A percentile compares a stretch with the other conserved stretches of the same genome.
Conservation (phyloP, 495 filamentous ascomycete genomes). For the Xylona heveae region DNA sequence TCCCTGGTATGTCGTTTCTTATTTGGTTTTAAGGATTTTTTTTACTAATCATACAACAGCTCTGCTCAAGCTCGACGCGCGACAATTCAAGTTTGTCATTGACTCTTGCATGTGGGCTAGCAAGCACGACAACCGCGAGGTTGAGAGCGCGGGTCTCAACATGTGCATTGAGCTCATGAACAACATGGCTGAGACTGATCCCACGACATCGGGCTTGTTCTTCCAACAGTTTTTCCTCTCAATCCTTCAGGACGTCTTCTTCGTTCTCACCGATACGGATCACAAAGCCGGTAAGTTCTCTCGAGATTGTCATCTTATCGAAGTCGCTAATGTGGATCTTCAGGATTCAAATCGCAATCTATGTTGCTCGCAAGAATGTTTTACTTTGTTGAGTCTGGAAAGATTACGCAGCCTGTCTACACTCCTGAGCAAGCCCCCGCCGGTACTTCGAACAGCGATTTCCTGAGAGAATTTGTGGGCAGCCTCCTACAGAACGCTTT, state of each 20-base stretch:
- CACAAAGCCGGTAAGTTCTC: conserved; percentile 63
- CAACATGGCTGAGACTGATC: conserved; percentile 87
- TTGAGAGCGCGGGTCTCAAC: conserved; percentile 90
- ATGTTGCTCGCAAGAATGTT: conserved; percentile 90
- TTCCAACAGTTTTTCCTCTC: conserved; percentile 92
- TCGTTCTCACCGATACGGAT: conserved; percentile 90
- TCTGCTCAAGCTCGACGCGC: conserved; percentile 75
- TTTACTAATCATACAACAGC: conserved; percentile 22
- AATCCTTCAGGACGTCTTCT: conserved; percentile 96
- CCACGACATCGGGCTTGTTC: conserved; percentile 71
- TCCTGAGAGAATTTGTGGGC: conserved; percentile 67
- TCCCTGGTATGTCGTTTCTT: conserved; percentile 30
- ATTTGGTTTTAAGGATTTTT: not conserved
- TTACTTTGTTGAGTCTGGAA: conserved; percentile 67
- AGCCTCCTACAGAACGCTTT: conserved; percentile 80
- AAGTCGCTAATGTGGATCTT: conserved; percentile 3
- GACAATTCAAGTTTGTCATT: conserved; percentile 98
- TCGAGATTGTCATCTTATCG: not conserved
- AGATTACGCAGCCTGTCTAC: conserved; percentile 84
- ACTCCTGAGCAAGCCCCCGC: conserved; percentile 52
- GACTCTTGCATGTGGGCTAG: conserved; percentile 99
- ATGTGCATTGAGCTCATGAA: conserved; percentile 98
- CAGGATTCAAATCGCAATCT: conserved; percentile 88
- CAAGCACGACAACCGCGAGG: conserved; percentile 97
- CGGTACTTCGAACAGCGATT: conserved; percentile 77